phyloP scores from a whole-genome alignment of 2,329 filamentous ascomycete species.

The Torrubiellomyces zombiae region DNA sequence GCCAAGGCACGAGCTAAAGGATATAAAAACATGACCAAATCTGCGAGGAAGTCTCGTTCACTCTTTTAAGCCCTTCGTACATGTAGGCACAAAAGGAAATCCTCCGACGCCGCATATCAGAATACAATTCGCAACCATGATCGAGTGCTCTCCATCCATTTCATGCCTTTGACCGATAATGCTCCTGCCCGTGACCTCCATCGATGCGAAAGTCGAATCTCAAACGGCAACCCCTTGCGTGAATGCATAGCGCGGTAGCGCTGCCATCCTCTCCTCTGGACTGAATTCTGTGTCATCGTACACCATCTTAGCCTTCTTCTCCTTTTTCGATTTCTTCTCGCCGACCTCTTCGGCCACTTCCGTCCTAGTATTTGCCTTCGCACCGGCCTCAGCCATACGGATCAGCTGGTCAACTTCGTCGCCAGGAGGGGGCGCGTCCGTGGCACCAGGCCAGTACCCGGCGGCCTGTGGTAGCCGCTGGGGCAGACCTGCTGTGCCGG shows the following conservation, averaged over 20 bases:
- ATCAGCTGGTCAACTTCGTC: slow-evolving; percentile 52
- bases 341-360: slow-evolving; percentile 24
- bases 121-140: too few species aligned
- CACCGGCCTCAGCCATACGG: slow-evolving; percentile 45
- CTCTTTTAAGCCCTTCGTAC: too few species aligned
- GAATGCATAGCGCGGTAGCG: slow-evolving; percentile 59
- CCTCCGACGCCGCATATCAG: too few species aligned
- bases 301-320: slow-evolving; percentile 54
- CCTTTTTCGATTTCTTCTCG: slow-evolving; percentile 50
- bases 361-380: slow-evolving; percentile 26
- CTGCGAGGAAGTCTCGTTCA: too few species aligned
- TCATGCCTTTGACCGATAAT: too few species aligned
- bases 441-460: slow-evolving; percentile 9
- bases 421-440: slow-evolving; percentile 15
- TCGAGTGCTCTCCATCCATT: too few species aligned
- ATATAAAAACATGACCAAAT: too few species aligned
- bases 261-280: slow-evolving; percentile 80
- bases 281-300: slow-evolving; percentile 68
- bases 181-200: neutral
- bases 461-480: slow-evolving; percentile 23
- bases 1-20: too few species aligned
- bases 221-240: slow-evolving; percentile 10
- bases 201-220: neutral
- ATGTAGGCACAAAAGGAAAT: too few species aligned
- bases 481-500: slow-evolving; percentile 24